Evolutionary conservation across 2,329 filamentous ascomycete genomes (phyloP).

Genomic region (Trichoderma koningii): DNA sequence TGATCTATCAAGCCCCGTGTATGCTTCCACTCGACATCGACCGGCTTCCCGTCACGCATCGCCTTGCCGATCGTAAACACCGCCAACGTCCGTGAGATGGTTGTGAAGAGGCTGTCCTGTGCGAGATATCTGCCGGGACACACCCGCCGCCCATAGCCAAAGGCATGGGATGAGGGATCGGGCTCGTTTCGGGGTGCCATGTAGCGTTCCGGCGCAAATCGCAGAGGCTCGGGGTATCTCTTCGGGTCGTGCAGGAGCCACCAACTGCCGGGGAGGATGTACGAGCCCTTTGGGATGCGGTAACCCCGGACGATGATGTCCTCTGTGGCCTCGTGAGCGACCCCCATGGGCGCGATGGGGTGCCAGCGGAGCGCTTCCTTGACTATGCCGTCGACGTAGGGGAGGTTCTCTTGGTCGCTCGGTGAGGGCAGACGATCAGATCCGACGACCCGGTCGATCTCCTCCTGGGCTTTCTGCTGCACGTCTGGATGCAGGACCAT

Average conservation of each 20-base stretch:
- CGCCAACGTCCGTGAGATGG: background rate
- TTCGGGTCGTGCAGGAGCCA: conserved; percentile 7
- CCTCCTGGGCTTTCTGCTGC: conserved; percentile 13
- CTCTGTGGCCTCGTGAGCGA: background rate
- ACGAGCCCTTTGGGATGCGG: conserved; percentile 12
- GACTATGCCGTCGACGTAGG: background rate
- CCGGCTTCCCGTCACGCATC: background rate
- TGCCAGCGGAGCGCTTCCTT: background rate
- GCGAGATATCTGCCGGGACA: conserved; percentile 16
- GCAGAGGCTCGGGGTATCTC: conserved; percentile 45
- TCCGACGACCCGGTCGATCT: conserved; percentile 13
- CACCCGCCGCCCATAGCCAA: conserved; percentile 20
- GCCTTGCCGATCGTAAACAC: conserved; percentile 10
- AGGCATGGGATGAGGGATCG: background rate
- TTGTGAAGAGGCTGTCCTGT: background rate
- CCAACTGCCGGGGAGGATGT: background rate
- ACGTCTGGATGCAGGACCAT: conserved; percentile 4
- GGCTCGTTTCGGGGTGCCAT: conserved; percentile 33
- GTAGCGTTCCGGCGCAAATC: conserved; percentile 37
- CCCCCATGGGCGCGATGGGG: background rate
- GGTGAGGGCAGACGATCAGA: background rate
- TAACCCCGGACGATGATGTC: background rate
- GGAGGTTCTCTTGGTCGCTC: background rate
- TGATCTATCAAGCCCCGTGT: background rate
- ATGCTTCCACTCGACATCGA: conserved; percentile 3